phyloP scores from a whole-genome alignment of 192 early-diverging fungal genomes.

The Coemansia sp. region DNA sequence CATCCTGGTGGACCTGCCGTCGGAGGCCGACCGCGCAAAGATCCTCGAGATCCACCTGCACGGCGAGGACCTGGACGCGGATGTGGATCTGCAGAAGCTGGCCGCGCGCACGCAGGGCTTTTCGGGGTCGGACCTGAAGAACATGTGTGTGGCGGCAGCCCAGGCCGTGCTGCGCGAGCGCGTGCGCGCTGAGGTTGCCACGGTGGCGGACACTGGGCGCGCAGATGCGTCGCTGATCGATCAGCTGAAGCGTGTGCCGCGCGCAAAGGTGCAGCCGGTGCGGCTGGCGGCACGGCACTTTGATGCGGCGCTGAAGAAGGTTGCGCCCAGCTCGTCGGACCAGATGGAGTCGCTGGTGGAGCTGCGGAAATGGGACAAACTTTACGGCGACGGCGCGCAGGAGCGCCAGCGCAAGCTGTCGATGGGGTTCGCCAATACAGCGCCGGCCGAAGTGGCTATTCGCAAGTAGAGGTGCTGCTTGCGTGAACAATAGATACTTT shows the following conservation, averaged over 20 bases:
- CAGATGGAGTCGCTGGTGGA: slow-evolving; percentile 87
- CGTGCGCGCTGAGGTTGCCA: slow-evolving; percentile 50
- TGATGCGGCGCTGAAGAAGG: slow-evolving; percentile 77
- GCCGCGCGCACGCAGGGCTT: slow-evolving; percentile 74
- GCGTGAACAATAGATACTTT: neutral
- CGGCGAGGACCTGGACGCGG: slow-evolving; percentile 68
- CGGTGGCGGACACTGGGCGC: neutral
- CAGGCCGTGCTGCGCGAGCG: slow-evolving; percentile 63
- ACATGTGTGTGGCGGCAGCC: slow-evolving; percentile 87
- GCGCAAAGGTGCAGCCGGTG: slow-evolving; percentile 13
- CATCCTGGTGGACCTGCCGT: slow-evolving; percentile 90
- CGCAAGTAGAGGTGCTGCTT: neutral
- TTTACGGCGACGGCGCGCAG: slow-evolving; percentile 79
- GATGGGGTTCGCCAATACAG: slow-evolving; percentile 36
- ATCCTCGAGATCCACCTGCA: slow-evolving; percentile 76
- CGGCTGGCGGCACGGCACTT: slow-evolving; percentile 62
- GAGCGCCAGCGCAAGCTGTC: slow-evolving; percentile 40
- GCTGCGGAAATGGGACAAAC: slow-evolving; percentile 86
- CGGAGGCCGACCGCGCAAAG: slow-evolving; percentile 64
- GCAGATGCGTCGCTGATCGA: slow-evolving; percentile 30
- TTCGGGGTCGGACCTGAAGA: slow-evolving; percentile 95
- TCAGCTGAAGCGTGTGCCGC: slow-evolving; percentile 29
- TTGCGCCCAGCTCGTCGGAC: slow-evolving; percentile 84
- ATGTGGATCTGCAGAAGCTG: slow-evolving; percentile 61
- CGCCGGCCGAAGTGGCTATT: neutral